Percentiles rank a stretch among this genome's conserved stretches.
These are phyloP conservation scores for Claviceps cyperi DNA, from an alignment of 2,329 filamentous ascomycete genomes.

Conservation along the genomic window DNA sequence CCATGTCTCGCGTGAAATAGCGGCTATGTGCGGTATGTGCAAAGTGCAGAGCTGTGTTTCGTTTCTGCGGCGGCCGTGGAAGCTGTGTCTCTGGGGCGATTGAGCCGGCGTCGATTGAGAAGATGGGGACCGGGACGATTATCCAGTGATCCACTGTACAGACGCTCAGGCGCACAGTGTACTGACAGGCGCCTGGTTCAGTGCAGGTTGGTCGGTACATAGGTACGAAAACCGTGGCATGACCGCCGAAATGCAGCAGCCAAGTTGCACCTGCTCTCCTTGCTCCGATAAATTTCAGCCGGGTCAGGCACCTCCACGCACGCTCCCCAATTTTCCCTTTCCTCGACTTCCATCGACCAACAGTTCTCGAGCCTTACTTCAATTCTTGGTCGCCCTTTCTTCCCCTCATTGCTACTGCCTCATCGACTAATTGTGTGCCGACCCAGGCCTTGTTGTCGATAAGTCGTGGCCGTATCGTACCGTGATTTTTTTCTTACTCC, in stretches of 20 bases:
- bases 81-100: neutral
- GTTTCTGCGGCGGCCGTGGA: neutral
- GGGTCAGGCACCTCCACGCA: slow-evolving; percentile 5
- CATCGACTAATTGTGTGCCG: slow-evolving; percentile 10
- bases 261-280: slow-evolving; percentile 17
- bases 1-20: neutral
- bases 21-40: neutral
- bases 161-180: no score
- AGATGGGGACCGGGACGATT: neutral
- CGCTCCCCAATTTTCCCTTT: slow-evolving; percentile 14
- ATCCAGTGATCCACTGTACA: no score
- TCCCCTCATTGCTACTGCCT: slow-evolving; percentile 25
- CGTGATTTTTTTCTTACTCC: slow-evolving; percentile 13
- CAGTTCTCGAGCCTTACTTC: slow-evolving; percentile 7
- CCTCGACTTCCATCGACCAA: slow-evolving; percentile 8
- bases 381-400: slow-evolving; percentile 9
- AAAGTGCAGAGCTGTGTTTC: neutral
- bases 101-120: slow-evolving; percentile 3
- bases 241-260: neutral
- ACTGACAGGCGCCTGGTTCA: no score
- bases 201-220: no score
- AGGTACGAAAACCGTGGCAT: no score
- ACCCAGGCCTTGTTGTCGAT: slow-evolving; percentile 6
- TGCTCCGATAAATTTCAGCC: slow-evolving; percentile 5
- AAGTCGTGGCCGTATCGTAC: slow-evolving; percentile 11